Conservation (phyloP, 768 basidiomycete genomes). For the Suillus occidentalis region DNA sequence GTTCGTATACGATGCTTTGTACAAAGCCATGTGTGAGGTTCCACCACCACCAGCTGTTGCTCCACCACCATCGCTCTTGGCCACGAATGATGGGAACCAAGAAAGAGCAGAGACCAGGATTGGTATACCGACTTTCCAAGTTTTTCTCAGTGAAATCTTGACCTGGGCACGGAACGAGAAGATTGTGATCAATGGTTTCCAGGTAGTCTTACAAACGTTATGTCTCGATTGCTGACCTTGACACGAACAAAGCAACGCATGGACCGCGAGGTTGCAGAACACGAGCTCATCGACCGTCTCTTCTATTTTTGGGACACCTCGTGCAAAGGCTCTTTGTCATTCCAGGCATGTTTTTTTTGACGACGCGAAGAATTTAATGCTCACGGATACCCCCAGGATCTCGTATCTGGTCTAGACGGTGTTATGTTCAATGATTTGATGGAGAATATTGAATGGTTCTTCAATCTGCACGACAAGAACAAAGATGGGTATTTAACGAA, state of each 20-base stretch:
- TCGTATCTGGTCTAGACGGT: slow-evolving; percentile 84
- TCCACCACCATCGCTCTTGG: slow-evolving; percentile 50
- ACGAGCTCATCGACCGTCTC: slow-evolving; percentile 90
- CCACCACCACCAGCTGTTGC: slow-evolving; percentile 62
- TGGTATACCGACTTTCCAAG: slow-evolving; percentile 78
- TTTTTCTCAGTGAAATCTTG: slow-evolving; percentile 88
- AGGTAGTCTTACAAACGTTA: slow-evolving; percentile 43
- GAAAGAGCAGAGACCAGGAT: slow-evolving; percentile 91
- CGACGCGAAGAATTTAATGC: not conserved
- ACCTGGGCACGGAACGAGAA: slow-evolving; percentile 97
- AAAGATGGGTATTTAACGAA: slow-evolving; percentile 95
- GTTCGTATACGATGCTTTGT: slow-evolving; percentile 89
- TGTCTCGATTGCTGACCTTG: slow-evolving; percentile 9
- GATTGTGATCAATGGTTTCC: slow-evolving; percentile 89
- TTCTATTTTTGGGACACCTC: slow-evolving; percentile 95
- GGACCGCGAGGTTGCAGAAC: slow-evolving; percentile 90
- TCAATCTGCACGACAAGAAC: slow-evolving; percentile 93
- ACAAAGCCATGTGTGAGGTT: slow-evolving; percentile 77
- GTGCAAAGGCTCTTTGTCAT: slow-evolving; percentile 79
- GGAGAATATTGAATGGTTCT: slow-evolving; percentile 99
- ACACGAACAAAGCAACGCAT: slow-evolving; percentile 64
- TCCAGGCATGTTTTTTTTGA: slow-evolving; percentile 60
- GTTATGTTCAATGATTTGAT: slow-evolving; percentile 97
- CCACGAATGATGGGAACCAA: slow-evolving; percentile 54
- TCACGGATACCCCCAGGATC: slow-evolving; percentile 53